A percentile compares a stretch with the other conserved stretches of the same genome.
These are phyloP conservation scores for Wickerhamomyces rabaulensis DNA, from an alignment of 805 yeast genomes.

Conservation along the genomic window DNA sequence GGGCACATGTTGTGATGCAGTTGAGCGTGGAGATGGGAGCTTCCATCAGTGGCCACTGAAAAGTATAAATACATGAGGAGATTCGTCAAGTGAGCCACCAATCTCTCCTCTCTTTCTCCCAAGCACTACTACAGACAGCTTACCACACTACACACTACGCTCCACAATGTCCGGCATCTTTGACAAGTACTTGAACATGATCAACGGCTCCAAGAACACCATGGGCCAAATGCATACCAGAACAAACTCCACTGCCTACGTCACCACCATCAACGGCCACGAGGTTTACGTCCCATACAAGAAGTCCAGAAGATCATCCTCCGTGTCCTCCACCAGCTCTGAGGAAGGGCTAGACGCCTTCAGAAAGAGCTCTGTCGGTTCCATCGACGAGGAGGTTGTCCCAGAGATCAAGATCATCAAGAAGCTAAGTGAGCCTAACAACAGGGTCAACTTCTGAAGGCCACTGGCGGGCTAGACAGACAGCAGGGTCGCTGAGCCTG, in stretches of 20 bases:
- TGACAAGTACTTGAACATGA: slow-evolving; percentile 23
- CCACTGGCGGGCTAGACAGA: not conserved
- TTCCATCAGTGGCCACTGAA: too few relatives aligned
- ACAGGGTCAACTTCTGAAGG: slow-evolving; percentile 14
- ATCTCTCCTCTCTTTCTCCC: not conserved
- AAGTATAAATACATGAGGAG: not conserved
- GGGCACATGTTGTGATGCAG: not conserved
- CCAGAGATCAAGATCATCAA: slow-evolving; percentile 1
- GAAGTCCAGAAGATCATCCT: slow-evolving; percentile 19
- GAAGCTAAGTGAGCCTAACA: slow-evolving; percentile 11
- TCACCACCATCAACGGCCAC: slow-evolving; percentile 12
- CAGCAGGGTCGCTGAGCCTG: too few relatives aligned
- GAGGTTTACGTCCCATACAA: slow-evolving; percentile 17
- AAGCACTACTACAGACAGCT: not conserved
- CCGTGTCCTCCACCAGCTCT: slow-evolving; percentile 5
- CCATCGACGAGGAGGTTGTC: not conserved
- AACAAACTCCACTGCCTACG: slow-evolving; percentile 15
- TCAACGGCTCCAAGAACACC: slow-evolving; percentile 16
- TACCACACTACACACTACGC: not conserved
- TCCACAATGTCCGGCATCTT: slow-evolving; percentile 26
- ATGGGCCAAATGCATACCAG: slow-evolving; percentile 18
- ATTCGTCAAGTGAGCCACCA: not conserved
- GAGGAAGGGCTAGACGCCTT: not conserved
- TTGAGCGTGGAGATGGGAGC: not conserved
- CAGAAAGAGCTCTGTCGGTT: not conserved